Evolutionary conservation across 129 eudicot species (phyloP).

Genomic region (Flaveria linearis): DNA sequence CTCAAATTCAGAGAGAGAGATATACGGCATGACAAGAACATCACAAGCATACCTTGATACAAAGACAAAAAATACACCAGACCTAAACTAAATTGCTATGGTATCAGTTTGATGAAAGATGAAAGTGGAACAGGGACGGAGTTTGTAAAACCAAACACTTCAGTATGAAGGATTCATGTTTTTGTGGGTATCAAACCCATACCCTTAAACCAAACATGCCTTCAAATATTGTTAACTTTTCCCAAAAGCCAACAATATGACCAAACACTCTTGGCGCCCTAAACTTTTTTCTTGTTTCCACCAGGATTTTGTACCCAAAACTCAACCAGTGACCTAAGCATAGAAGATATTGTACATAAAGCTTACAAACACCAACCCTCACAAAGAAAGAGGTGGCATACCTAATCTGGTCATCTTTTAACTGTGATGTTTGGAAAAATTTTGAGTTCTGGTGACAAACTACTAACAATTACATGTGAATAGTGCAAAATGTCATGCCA

Average conservation of each 20-base stretch:
- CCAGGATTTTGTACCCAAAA: neutral
- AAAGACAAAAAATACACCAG: neutral
- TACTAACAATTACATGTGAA: neutral
- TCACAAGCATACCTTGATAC: neutral
- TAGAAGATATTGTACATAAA: neutral
- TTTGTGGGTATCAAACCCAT: neutral
- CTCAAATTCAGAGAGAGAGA: constrained; percentile 6
- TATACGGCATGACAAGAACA: constrained; percentile 1
- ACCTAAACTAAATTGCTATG: neutral
- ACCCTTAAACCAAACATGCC: neutral
- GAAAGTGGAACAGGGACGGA: neutral
- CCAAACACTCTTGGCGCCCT: neutral
- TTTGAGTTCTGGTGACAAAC: constrained; percentile 9
- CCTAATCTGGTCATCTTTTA: neutral
- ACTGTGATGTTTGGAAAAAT: constrained; percentile 1
- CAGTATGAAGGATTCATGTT: neutral
- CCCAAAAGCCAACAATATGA: constrained; percentile 9
- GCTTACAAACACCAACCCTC: neutral
- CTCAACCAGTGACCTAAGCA: constrained; percentile 2
- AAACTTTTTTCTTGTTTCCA: neutral
- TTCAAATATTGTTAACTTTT: neutral
- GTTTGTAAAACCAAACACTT: neutral
- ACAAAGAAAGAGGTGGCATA: neutral
- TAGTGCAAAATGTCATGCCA: constrained; percentile 17
- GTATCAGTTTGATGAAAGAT: neutral